phyloP scores from a whole-genome alignment of 1,284 basidiomycete species.

The Sporisorium iseilematis-ciliati region DNA sequence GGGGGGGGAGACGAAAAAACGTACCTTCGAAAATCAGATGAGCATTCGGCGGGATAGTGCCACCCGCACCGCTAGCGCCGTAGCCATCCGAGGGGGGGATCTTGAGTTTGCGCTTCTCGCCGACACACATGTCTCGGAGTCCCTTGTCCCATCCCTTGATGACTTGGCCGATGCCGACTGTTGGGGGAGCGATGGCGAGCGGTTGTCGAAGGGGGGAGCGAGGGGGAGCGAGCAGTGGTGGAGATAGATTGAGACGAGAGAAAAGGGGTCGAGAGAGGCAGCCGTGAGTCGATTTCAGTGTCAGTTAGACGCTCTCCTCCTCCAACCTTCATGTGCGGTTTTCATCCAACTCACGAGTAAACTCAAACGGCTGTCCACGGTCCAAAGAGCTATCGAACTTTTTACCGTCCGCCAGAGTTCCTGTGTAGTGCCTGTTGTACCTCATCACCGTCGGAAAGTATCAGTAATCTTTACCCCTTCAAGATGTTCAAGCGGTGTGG shows the following conservation, averaged over 20 bases:
- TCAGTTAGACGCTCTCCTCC: too few relatives aligned
- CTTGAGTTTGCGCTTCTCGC: slow-evolving; percentile 86
- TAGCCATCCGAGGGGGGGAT: slow-evolving; percentile 59
- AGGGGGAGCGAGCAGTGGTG: neutral
- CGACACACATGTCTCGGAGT: slow-evolving; percentile 81
- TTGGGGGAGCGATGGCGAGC: neutral
- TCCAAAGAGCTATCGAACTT: slow-evolving; percentile 85
- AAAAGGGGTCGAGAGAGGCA: too few relatives aligned
- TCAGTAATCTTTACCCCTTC: too few relatives aligned
- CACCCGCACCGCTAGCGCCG: slow-evolving; percentile 82
- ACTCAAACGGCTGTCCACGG: slow-evolving; percentile 74
- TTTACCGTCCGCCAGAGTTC: slow-evolving; percentile 78
- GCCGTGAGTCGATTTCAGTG: too few relatives aligned
- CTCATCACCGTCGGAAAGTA: slow-evolving; percentile 17
- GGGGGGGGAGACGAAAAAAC: neutral
- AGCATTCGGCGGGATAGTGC: slow-evolving; percentile 83
- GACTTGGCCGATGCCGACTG: slow-evolving; percentile 83
- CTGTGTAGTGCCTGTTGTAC: slow-evolving; percentile 75
- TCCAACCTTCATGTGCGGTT: too few relatives aligned
- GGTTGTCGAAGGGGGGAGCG: neutral
- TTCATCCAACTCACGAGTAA: slow-evolving; percentile 51
- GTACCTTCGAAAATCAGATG: slow-evolving; percentile 85
- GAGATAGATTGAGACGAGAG: too few relatives aligned
- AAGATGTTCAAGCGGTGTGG: neutral
- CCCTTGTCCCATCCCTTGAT: slow-evolving; percentile 76